Base-by-base conservation (phyloP, 306 rosid species). In the Pueraria montana region DNA sequence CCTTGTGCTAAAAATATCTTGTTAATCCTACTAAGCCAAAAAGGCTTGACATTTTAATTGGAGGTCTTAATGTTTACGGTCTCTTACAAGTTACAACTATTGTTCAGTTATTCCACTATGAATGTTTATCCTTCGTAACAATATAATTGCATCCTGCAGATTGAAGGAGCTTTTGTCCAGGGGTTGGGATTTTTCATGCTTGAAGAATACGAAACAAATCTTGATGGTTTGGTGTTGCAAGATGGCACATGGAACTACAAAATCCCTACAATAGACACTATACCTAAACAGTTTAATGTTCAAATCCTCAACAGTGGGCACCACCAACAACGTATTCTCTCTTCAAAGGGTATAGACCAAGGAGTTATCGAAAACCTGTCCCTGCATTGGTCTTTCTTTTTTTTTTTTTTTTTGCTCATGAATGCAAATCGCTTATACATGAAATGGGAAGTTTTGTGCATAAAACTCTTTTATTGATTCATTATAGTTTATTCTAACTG, bases 141-240 rank as follows among this genome's bases (percentile, higher is more conserved):
- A 48, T 8, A 68, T 58, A 27, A 84, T 81, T 68, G 52, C 72
- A 76, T 50, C 80, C 56, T 91, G 87, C 92, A 96, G 99, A 92
- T 96, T 77, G 99, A 96, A 86, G 99, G 99, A 85, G 92, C 97
- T 67, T 96, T 96, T 88, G 92, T 96, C 72, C 97, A 92, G 84
- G 98, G 99, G 18, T 70, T 96, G 30, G 99, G 99, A 27, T 96
- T 91, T 85, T 93, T 91, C 89, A 92, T 92, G 99, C 88, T 80
- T 50, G 99, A 96, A 87, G 97, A 96, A 86, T 93, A 90, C 53
- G 56, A 79, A 85, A 78, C 91, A 72, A 86, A 91, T 82, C 46
- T 74, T 17, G 88, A 92, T 53, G 98, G 99, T 80, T 72, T 93
- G 71, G 91, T 92, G 61, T 77, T 92, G 71, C 80, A 91, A 12